Base-by-base conservation (phyloP, 129 eudicot species). In the Artemisia annua region DNA sequence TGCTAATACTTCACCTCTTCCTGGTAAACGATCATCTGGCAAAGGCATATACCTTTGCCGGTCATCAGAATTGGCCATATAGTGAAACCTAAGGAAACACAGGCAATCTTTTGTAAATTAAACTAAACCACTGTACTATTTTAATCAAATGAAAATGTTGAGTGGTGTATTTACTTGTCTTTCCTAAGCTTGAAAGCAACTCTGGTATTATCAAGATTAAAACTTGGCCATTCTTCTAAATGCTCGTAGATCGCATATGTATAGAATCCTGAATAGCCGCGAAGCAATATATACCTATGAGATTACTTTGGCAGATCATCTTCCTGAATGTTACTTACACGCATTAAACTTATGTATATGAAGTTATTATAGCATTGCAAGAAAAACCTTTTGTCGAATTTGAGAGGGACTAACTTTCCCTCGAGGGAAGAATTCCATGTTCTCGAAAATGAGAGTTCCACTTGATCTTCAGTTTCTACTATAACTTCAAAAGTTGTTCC, bases 261-360 rank as follows among this genome's bases (percentile, higher is more conserved):
- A 62, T 88, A 88, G 64, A 88, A 88, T 2, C 95, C 95, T 0
- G 95, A 83, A 48, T 83, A 85, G 48, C 88, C 91, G 14, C 83
- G 91, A 72, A 88, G 88, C 85, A 88, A 24, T 32, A 88, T 69
- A 72, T 83, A 88, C 91, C 95, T 88, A 63, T 2, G n/a, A 32
- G 12, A 60, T 44, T 26, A 73, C 60, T 7, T 15, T 68, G 24
- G 48, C 62, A 12, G 53, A 49, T 66, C 30, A n/a, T 24, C 16
- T 2, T 35, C 52, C 13, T 8, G 57, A 53, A 6, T 61, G 35
- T 63, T 26, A 1, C 15, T 10, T 11, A 65, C 48, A 65, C 22
- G 19, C n/a, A 32, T 44, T 44, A 15, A 48, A 60, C 24, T 56
- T 48, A 8, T n/a, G 5, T 4, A 24, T 48, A 15, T n/a, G 57